Conservation (phyloP, 73 alveolate species). For the Blepharisma stoltei region DNA sequence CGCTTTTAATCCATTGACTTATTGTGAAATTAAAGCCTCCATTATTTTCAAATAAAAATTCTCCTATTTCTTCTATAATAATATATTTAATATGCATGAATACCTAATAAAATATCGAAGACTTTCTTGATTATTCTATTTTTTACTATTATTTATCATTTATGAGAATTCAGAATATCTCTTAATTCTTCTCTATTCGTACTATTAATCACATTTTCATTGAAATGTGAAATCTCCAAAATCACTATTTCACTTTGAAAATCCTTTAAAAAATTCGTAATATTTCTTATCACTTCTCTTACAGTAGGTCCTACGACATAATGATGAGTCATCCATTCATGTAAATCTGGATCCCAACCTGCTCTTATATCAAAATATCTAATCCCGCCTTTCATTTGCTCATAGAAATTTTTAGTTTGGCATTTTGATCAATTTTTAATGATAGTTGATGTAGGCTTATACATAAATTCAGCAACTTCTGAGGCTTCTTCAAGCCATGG, state of each 20-base stretch:
- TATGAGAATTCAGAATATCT: too few species aligned
- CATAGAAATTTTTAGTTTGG: background rate
- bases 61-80: background rate
- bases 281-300: background rate
- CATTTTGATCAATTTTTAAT: background rate
- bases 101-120: too few species aligned
- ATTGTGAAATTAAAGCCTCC: background rate
- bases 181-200: background rate
- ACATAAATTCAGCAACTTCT: background rate
- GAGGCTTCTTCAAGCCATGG: background rate
- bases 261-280: background rate
- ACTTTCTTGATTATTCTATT: too few species aligned
- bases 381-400: slow-evolving; percentile 2
- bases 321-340: background rate
- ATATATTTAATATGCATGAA: too few species aligned
- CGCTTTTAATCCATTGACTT: background rate
- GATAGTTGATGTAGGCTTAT: background rate
- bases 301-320: background rate
- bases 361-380: background rate
- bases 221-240: background rate
- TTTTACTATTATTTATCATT: too few species aligned
- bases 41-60: background rate
- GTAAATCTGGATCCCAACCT: background rate
- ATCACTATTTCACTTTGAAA: background rate
- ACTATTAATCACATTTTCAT: background rate